Evolutionary conservation across 164 flowering plant species (phyloP), one percentile per base, ranked within the genome.

Genomic region (Tetrastigma voinierianum): DNA sequence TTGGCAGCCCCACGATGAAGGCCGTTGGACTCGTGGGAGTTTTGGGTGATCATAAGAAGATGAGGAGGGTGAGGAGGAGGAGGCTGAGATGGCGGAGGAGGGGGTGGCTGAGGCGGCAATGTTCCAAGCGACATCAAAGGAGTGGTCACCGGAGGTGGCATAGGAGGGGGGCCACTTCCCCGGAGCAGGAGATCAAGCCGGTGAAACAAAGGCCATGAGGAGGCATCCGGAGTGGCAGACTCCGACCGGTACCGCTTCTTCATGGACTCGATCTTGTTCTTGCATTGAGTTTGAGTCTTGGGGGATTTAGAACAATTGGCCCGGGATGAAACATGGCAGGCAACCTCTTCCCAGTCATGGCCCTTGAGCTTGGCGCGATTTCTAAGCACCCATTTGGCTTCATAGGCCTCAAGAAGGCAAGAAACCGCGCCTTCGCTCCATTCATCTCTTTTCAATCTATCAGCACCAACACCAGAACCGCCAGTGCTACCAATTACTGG

Each of bases 191-290:
- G 84, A 73, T 91, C 90, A 18, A 94, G 90, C 2, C 93, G 83
- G 2, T 77, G 72, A 67, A 82, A 91, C 12, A 91, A 75, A 53
- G 96, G 97, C 98, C 98, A 94, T 0, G 94, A 80, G 0, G 98
- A 88, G 14, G 78, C 62, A 24, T 80, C 90, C 0, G 82, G 71
- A 1, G 82, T 65, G 11, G 91, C 82, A 0, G 97, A 84, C 80
- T 91, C 97, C 1, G 91, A 84, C 9, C 98, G 76, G 61, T 91
- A 94, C 71, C 97, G 57, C 68, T 91, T 91, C 86, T 91, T 94
- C 97, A 91, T 91, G 57, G 97, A 94, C 84, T 94, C 98, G 44
- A 91, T 90, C 87, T 94, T 94, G 80, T 94, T 94, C 87, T 91
- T 94, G 76, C 98, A 94, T 79, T 94, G 98, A 8, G 98, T 91